These are phyloP conservation scores for Penicillium pulvis DNA, from an alignment of 495 filamentous ascomycete species.

Conservation along the genomic window DNA sequence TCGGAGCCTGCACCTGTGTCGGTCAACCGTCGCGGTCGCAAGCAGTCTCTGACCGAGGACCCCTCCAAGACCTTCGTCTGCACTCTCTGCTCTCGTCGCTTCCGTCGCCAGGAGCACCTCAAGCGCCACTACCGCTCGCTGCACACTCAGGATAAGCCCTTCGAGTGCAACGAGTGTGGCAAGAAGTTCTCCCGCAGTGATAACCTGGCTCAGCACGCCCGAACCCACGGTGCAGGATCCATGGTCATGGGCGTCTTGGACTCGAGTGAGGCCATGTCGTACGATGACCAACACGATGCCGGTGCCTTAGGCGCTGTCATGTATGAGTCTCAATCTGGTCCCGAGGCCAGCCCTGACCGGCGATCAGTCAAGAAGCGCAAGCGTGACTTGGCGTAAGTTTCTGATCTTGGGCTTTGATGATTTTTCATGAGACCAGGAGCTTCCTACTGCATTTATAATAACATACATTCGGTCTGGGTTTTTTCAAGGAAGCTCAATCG, in stretches of 20 bases:
- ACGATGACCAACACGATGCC: conserved; percentile 59
- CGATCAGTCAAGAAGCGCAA: conserved; percentile 75
- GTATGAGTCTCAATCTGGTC: conserved; percentile 71
- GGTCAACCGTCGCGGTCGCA: conserved; percentile 90
- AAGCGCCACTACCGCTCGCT: conserved; percentile 99
- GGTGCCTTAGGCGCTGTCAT: conserved; percentile 67
- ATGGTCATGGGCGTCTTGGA: conserved; percentile 88
- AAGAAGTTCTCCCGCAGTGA: conserved; percentile 99
- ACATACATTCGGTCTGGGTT: conserved; percentile 27
- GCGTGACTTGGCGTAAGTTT: conserved; percentile 52
- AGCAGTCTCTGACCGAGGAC: conserved; percentile 97
- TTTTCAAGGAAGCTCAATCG: conserved; percentile 19
- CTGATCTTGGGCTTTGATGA: conserved; percentile 17
- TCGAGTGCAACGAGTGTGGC: conserved; percentile 94
- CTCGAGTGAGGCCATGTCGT: conserved; percentile 52
- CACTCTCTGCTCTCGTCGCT: conserved; percentile 91
- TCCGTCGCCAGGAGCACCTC: conserved; percentile 97
- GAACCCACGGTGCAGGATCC: conserved; percentile 88
- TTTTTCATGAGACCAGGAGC: conserved; percentile 50
- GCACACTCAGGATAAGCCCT: conserved; percentile 98
- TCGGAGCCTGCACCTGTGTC: conserved; percentile 58
- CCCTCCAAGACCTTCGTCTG: conserved; percentile 98
- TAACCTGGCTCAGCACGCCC: conserved; percentile 93
- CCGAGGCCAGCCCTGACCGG: conserved; percentile 50
- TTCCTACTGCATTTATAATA: conserved; percentile 39